Evolutionary conservation across 2,329 filamentous ascomycete species (phyloP).

Genomic region (Hypoxylon sp.): DNA sequence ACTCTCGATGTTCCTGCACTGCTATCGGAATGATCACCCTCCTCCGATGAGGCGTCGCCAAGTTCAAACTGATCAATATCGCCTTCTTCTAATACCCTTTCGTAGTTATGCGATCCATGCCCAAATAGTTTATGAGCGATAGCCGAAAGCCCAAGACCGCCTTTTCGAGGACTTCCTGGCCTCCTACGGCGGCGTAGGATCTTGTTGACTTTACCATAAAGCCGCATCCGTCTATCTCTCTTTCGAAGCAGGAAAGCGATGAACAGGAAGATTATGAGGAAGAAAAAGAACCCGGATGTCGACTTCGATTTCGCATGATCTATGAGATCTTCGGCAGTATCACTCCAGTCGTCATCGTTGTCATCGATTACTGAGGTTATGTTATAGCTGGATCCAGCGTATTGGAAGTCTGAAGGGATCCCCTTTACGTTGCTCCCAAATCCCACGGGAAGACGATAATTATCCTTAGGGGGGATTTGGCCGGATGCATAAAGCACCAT

Average conservation of each 20-base stretch:
- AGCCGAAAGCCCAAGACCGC: conserved; percentile 62
- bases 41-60: conserved; percentile 74
- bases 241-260: conserved; percentile 83
- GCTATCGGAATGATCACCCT: conserved; percentile 75
- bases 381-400: conserved; percentile 74
- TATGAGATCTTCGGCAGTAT: conserved; percentile 72
- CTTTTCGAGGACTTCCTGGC: conserved; percentile 64
- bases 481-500: conserved; percentile 96
- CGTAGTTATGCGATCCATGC: conserved; percentile 73
- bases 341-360: conserved; percentile 67
- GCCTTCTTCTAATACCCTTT: conserved; percentile 88
- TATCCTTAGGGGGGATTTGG: conserved; percentile 78
- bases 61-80: conserved; percentile 84
- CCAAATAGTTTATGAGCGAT: conserved; percentile 77
- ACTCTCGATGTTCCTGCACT: conserved; percentile 64
- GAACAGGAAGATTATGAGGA: conserved; percentile 79
- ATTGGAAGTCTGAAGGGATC: conserved; percentile 85
- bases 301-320: conserved; percentile 76
- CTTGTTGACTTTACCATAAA: conserved; percentile 68
- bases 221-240: conserved; percentile 77
- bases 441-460: conserved; percentile 80
- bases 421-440: conserved; percentile 87
- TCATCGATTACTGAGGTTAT: conserved; percentile 54
- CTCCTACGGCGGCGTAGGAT: conserved; percentile 61
- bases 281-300: conserved; percentile 81